A percentile compares a stretch with the other conserved stretches of the same genome.
These are phyloP conservation scores for Polytolypa hystricis DNA, from an alignment of 2,329 filamentous ascomycete genomes.

Conservation along the genomic window DNA sequence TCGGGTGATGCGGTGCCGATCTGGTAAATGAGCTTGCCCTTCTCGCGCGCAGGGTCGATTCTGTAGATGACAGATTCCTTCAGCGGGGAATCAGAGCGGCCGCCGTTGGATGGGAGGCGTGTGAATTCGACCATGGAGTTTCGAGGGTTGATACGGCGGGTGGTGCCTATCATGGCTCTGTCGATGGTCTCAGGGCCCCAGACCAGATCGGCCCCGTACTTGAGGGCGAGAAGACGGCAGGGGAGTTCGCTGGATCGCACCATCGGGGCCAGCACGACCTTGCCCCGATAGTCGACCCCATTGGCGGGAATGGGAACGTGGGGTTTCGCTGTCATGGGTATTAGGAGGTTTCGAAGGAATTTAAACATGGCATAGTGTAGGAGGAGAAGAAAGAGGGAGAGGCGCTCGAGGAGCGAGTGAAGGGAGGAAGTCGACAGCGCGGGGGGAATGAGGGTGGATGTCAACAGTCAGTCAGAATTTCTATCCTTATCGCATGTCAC, in stretches of 20 bases:
- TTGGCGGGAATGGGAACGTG: conserved; percentile 73
- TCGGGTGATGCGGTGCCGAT: conserved; percentile 79
- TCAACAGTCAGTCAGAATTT: no score
- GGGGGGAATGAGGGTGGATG: no score
- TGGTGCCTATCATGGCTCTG: conserved; percentile 78
- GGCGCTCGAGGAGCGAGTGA: no score
- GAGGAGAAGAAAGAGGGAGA: no score
- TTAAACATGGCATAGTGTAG: conserved; percentile 29
- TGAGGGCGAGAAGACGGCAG: conserved; percentile 73
- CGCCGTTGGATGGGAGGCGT: conserved; percentile 60
- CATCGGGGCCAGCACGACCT: conserved; percentile 93
- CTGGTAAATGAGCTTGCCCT: conserved; percentile 71
- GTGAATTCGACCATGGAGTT: conserved; percentile 79
- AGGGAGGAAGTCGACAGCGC: no score
- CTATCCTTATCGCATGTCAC: no score
- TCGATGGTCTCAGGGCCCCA: conserved; percentile 98
- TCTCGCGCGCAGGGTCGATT: conserved; percentile 67
- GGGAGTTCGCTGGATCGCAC: conserved; percentile 94
- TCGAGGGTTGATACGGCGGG: conserved; percentile 61
- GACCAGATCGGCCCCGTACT: conserved; percentile 92
- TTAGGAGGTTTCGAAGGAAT: conserved; percentile 45
- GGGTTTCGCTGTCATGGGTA: conserved; percentile 16
- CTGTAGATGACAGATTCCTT: conserved; percentile 70
- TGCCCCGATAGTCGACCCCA: conserved; percentile 88
- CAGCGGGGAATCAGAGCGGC: conserved; percentile 22